Evolutionary conservation across 148 eudicot genomes (phyloP).

Genomic region (Rhododendron kiyosumense): DNA sequence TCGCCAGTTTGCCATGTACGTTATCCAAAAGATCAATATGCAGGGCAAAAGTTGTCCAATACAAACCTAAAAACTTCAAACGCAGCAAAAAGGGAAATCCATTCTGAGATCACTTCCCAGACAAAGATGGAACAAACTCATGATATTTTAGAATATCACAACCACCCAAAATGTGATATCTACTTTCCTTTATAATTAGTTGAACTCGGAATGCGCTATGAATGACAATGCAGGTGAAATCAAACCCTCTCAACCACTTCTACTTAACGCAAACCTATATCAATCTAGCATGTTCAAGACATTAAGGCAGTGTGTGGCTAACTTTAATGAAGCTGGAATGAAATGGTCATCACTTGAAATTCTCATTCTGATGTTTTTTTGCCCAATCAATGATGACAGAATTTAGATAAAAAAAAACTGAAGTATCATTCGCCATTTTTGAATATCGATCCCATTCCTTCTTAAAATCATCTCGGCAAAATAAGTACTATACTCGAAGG

Average conservation of each 20-base stretch:
- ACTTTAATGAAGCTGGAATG: background rate
- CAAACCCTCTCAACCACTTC: background rate
- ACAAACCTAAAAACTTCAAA: background rate
- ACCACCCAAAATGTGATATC: background rate
- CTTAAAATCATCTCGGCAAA: too few species aligned
- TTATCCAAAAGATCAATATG: background rate
- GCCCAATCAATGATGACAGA: background rate
- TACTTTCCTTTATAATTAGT: background rate
- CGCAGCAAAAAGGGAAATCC: background rate
- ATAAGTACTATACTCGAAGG: too few species aligned
- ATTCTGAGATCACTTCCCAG: background rate
- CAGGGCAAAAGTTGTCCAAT: background rate
- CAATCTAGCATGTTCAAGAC: too few species aligned
- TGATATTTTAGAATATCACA: background rate
- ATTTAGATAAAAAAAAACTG: background rate
- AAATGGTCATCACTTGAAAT: background rate
- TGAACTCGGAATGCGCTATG: background rate
- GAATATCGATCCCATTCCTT: too few species aligned
- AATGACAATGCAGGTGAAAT: background rate
- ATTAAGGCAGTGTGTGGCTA: background rate
- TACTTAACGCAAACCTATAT: background rate
- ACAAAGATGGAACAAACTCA: background rate
- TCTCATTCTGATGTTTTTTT: background rate
- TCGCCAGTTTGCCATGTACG: background rate
- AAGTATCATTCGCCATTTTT: background rate